Evolutionary conservation across 805 yeast genomes (phyloP).

Genomic region (Torulaspora franciscae): DNA sequence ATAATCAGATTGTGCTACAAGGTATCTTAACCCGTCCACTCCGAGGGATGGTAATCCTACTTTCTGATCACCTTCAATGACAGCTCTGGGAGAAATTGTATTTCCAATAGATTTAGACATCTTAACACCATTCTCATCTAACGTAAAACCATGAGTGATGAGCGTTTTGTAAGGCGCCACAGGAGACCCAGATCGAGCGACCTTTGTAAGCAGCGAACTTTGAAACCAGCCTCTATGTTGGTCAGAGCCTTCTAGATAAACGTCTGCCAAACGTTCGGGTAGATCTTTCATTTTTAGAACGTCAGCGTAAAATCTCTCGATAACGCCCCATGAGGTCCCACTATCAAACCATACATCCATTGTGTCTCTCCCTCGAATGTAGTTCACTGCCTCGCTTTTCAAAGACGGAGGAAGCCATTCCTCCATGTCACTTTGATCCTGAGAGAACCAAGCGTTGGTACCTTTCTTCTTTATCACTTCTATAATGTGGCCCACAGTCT

Average conservation of each 20-base stretch:
- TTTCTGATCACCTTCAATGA: slow-evolving; percentile 56
- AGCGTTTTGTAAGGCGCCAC: slow-evolving; percentile 66
- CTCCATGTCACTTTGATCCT: slow-evolving; percentile 38
- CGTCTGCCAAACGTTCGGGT: slow-evolving; percentile 59
- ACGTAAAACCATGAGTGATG: slow-evolving; percentile 88
- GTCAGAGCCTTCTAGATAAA: slow-evolving; percentile 95
- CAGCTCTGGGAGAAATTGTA: slow-evolving; percentile 60
- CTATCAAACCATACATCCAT: slow-evolving; percentile 99
- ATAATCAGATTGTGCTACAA: slow-evolving; percentile 88
- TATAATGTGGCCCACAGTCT: slow-evolving; percentile 55
- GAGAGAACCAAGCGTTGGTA: slow-evolving; percentile 75
- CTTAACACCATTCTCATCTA: slow-evolving; percentile 80
- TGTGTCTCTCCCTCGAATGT: slow-evolving; percentile 73
- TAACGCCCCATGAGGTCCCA: slow-evolving; percentile 77
- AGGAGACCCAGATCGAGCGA: slow-evolving; percentile 41
- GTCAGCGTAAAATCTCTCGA: slow-evolving; percentile 35
- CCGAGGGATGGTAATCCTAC: slow-evolving; percentile 62
- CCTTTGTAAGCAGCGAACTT: slow-evolving; percentile 77
- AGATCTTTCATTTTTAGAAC: slow-evolving; percentile 32
- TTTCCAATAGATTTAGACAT: slow-evolving; percentile 95
- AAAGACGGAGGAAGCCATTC: slow-evolving; percentile 67
- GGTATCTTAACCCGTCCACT: slow-evolving; percentile 81
- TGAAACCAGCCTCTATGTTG: slow-evolving; percentile 99
- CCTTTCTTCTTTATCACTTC: slow-evolving; percentile 53
- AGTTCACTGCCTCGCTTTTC: slow-evolving; percentile 41